A percentile compares a stretch with the other conserved stretches of the same genome.
phyloP scores from a whole-genome alignment of 805 yeast species.

The Maudiozyma turicensis region DNA sequence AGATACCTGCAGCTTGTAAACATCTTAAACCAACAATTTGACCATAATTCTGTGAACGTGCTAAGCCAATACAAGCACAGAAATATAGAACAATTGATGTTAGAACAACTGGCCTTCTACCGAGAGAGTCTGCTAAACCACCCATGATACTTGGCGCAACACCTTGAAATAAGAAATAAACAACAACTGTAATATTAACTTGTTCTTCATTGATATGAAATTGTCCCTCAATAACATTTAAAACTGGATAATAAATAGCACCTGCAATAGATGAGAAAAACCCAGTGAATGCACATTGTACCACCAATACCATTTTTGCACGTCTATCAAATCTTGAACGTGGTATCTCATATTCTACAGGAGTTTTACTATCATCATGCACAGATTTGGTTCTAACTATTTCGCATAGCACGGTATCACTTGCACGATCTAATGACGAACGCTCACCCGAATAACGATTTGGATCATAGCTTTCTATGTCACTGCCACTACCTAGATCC shows the following conservation, averaged over 20 bases:
- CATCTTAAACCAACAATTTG: conserved; percentile 58
- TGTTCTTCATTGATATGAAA: conserved; percentile 48
- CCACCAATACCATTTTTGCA: conserved; percentile 36
- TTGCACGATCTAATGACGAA: background rate
- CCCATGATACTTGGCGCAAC: conserved; percentile 62
- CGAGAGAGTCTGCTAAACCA: conserved; percentile 56
- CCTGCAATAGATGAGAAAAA: conserved; percentile 63
- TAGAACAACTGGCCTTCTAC: conserved; percentile 61
- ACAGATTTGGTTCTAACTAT: conserved; percentile 3
- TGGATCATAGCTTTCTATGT: background rate
- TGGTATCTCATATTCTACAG: conserved; percentile 15
- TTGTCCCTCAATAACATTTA: conserved; percentile 44
- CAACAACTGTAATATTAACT: conserved; percentile 65
- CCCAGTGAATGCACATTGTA: conserved; percentile 38
- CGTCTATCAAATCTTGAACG: conserved; percentile 36
- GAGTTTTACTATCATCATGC: conserved; percentile 4
- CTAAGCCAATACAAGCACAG: conserved; percentile 57
- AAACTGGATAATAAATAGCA: conserved; percentile 74
- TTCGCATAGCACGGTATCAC: background rate
- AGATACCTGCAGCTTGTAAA: conserved; percentile 67
- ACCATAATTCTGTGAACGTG: conserved; percentile 47
- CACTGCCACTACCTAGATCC: background rate
- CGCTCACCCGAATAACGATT: background rate
- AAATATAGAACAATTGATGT: conserved; percentile 45
- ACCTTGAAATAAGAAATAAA: conserved; percentile 70